Evolutionary conservation across 2,329 filamentous ascomycete species (phyloP).

Genomic region (Fusarium sp.): DNA sequence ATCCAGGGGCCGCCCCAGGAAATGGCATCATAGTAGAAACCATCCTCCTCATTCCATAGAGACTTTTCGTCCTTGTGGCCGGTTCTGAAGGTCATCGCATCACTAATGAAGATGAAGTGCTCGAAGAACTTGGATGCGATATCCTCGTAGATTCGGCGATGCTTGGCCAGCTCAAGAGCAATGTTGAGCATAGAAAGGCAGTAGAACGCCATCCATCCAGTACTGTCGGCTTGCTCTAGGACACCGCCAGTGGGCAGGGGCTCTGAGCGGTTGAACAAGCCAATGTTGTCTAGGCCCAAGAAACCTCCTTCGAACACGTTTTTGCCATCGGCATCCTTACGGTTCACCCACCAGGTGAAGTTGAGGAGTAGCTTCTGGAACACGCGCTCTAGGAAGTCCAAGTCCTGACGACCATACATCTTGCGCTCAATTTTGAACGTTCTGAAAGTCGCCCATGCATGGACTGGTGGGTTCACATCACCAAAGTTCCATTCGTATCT

Average conservation of each 20-base stretch:
- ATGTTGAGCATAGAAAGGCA: slow-evolving; percentile 98
- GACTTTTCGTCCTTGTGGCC: slow-evolving; percentile 79
- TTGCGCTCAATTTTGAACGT: slow-evolving; percentile 99
- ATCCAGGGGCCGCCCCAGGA: slow-evolving; percentile 95
- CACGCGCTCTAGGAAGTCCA: slow-evolving; percentile 94
- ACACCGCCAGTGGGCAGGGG: slow-evolving; percentile 92
- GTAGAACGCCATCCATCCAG: slow-evolving; percentile 99
- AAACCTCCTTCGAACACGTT: slow-evolving; percentile 98
- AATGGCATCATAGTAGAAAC: slow-evolving; percentile 98
- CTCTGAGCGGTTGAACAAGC: slow-evolving; percentile 95
- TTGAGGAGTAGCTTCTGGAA: slow-evolving; percentile 97
- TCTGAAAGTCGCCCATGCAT: slow-evolving; percentile 95
- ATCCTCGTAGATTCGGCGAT: slow-evolving; percentile 94
- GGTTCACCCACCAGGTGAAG: slow-evolving; percentile 99
- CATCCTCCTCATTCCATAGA: slow-evolving; percentile 95
- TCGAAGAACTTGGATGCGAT: slow-evolving; percentile 99
- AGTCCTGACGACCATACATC: slow-evolving; percentile 91
- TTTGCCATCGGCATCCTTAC: slow-evolving; percentile 93
- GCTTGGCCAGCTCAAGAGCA: slow-evolving; percentile 91
- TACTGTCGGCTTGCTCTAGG: slow-evolving; percentile 96
- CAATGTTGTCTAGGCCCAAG: slow-evolving; percentile 95
- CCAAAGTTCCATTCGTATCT: slow-evolving; percentile 96
- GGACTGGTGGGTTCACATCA: slow-evolving; percentile 95
- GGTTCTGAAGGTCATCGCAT: slow-evolving; percentile 90
- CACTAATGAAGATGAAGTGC: slow-evolving; percentile 97